phyloP scores from a whole-genome alignment of 2,329 filamentous ascomycete species.

The Botrytis tulipae region DNA sequence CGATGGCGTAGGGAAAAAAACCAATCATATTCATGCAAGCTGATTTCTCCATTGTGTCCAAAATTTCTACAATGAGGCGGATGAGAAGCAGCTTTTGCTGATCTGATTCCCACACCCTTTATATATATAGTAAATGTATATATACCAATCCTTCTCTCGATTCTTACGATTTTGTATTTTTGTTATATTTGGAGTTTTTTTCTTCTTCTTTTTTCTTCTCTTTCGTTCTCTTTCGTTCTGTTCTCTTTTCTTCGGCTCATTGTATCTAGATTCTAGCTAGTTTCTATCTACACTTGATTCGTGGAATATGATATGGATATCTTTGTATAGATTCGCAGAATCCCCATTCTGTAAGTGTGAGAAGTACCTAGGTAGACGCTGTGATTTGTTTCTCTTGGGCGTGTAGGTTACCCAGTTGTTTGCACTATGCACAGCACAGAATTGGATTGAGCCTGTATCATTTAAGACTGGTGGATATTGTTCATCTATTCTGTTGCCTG shows the following conservation, averaged over 20 bases:
- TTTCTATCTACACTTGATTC: too few species aligned
- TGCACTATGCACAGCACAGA: neutral
- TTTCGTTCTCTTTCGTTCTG: neutral
- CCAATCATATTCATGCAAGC: too few species aligned
- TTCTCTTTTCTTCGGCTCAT: neutral
- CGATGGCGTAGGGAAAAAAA: neutral
- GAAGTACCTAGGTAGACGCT: neutral
- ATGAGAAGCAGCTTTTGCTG: neutral
- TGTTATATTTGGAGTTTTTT: neutral
- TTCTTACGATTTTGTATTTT: neutral
- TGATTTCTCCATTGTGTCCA: too few species aligned
- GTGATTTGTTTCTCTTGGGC: neutral
- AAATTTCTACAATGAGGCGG: neutral
- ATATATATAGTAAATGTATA: neutral
- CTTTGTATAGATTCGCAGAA: neutral
- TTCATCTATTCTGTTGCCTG: neutral
- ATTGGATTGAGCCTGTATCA: neutral
- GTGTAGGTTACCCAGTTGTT: neutral
- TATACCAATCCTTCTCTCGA: neutral
- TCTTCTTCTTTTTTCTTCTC: neutral
- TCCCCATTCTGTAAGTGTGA: neutral
- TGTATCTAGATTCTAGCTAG: neutral
- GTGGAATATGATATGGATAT: neutral
- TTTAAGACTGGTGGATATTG: neutral
- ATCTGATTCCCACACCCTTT: neutral